Evolutionary conservation across 2,329 filamentous ascomycete species (phyloP), one percentile per base, ranked within the genome.

Genomic region (Trichothecium roseum): DNA sequence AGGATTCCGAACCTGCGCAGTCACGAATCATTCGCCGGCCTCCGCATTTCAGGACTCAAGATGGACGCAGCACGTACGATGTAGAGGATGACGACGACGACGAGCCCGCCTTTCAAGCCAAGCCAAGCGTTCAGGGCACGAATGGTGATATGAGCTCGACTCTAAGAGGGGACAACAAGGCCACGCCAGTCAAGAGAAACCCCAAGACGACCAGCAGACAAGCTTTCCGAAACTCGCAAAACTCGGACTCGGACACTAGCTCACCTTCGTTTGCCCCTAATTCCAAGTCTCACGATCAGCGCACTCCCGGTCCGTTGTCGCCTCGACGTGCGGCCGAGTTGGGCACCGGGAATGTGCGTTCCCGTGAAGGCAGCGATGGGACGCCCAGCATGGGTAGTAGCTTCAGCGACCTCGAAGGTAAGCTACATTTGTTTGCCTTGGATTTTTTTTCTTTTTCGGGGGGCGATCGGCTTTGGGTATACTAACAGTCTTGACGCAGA

Each of bases 351-450:
- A 59, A 57, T 8, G 69, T 69, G 46, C 66, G 62, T 0, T 72
- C 70, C 2, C 66, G 68, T 10, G 77, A 81, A 42, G 74, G 74
- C 10, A 85, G 80, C 49, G 81, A 86, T 42, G 80, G 80, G 12
- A 81, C 78, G 12, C 81, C 80, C 2, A 86, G 81, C 47, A 86
- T 87, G 77, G 82, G 84, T 1, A 89, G 84, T 54, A 88, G 83
- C 47, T 91, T 86, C 49, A 89, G 83, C 56, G 85, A 91, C 60
- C 68, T 93, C 30, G 84, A 89, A 53, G 83, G 82, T 74, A 63
- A 40, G 54, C 10, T 24, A 10, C 20, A 24, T 46, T 39, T 30
- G 17, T 33, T 14, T 36, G n/a, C 39, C 28, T 16, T 24, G 20
- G 24, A 5, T 4, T 20, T 20, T 30, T 20, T 28, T 15, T n/a